Conservation (phyloP, 73 alveolate genomes). For the Paramecium sexaurelia region DNA sequence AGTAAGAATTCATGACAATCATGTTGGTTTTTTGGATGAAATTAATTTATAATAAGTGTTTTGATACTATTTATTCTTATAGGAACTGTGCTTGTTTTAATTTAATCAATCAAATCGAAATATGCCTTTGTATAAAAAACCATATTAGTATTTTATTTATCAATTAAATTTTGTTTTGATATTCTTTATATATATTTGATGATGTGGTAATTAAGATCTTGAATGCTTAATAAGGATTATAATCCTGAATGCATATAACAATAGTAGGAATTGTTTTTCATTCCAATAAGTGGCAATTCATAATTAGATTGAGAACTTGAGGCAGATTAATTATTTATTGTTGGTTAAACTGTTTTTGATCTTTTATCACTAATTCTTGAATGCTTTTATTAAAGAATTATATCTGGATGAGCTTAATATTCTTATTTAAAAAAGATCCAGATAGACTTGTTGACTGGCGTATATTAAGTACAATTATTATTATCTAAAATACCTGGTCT, state of each 20-base stretch:
- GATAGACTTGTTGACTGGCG: neutral
- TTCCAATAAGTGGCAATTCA: constrained; percentile 35
- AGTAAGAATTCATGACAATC: constrained; percentile 50
- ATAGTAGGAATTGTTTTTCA: neutral
- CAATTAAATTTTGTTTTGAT: neutral
- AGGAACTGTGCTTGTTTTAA: neutral
- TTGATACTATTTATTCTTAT: neutral
- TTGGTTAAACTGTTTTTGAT: constrained; percentile 17
- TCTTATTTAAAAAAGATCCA: constrained; percentile 54
- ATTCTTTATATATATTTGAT: neutral
- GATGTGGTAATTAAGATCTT: neutral
- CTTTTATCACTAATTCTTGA: neutral
- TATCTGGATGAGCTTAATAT: constrained; percentile 35
- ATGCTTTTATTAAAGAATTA: neutral
- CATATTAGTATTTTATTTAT: neutral
- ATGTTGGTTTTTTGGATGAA: constrained; percentile 48
- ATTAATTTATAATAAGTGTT: neutral
- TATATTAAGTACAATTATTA: neutral
- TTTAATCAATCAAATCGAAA: neutral
- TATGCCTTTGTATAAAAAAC: neutral
- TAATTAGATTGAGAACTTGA: neutral
- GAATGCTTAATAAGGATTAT: constrained; percentile 23
- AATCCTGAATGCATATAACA: constrained; percentile 43
- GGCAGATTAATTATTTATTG: neutral
- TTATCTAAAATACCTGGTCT: constrained; percentile 30